Conservation (phyloP, 805 yeast species). For the Candida vaughaniae region DNA sequence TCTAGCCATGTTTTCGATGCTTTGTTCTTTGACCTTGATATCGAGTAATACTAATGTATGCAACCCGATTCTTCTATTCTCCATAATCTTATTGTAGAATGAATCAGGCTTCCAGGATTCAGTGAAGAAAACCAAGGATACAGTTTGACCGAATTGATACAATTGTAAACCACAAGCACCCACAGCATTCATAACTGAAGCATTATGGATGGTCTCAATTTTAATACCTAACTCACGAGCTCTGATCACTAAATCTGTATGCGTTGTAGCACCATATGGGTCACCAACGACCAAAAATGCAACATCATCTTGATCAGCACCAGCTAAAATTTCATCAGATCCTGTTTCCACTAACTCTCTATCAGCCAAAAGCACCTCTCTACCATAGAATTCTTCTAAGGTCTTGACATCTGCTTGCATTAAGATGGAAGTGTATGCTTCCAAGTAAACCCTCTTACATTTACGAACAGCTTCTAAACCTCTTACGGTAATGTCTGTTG, state of each 20-base stretch:
- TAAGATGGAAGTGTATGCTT: constrained; percentile 90
- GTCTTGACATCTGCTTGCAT: constrained; percentile 85
- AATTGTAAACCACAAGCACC: constrained; percentile 97
- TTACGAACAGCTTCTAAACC: constrained; percentile 82
- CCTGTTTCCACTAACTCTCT: constrained; percentile 92
- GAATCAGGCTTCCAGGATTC: constrained; percentile 96
- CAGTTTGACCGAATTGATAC: constrained; percentile 94
- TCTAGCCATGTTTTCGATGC: constrained; percentile 88
- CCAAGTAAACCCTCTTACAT: constrained; percentile 90
- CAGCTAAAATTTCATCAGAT: constrained; percentile 75
- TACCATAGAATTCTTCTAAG: constrained; percentile 81
- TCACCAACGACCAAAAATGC: constrained; percentile 97
- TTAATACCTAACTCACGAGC: constrained; percentile 82
- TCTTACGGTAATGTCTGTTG: constrained; percentile 88
- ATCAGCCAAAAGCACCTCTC: constrained; percentile 84
- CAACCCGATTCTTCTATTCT: constrained; percentile 85
- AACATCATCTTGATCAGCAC: constrained; percentile 77
- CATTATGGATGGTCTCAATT: constrained; percentile 87
- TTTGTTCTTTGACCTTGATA: constrained; percentile 95
- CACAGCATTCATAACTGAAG: constrained; percentile 96
- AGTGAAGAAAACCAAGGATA: constrained; percentile 93
- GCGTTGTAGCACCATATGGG: constrained; percentile 97
- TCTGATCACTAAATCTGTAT: constrained; percentile 87
- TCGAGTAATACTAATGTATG: constrained; percentile 88
- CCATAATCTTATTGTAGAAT: constrained; percentile 84